phyloP scores from a whole-genome alignment of 208 protist genomes.

The Acanthamoeba quina region DNA sequence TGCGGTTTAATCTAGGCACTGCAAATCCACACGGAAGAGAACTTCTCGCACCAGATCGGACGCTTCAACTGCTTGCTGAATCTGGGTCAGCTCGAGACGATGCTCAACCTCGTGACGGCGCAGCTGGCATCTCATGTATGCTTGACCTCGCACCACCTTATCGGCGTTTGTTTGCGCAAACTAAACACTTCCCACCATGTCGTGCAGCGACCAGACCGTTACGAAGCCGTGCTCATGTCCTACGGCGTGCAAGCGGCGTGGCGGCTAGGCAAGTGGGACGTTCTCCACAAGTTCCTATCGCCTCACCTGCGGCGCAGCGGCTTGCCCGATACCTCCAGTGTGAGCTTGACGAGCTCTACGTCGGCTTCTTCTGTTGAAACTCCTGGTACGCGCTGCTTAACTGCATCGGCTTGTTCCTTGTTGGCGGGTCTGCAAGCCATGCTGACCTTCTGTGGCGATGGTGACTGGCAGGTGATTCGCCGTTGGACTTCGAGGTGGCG shows the following conservation, averaged over 20 bases:
- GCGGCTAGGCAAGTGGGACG: constrained; percentile 89
- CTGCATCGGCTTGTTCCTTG: too few species aligned
- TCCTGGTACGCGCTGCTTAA: neutral
- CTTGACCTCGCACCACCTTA: neutral
- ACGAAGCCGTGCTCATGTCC: constrained; percentile 57
- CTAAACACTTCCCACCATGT: too few species aligned
- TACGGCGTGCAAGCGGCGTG: constrained; percentile 87
- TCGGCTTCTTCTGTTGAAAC: neutral
- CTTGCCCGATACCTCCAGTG: neutral
- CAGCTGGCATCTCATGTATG: neutral
- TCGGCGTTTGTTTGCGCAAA: neutral
- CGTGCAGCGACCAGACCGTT: neutral
- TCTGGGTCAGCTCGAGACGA: constrained; percentile 87
- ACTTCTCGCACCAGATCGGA: constrained; percentile 72
- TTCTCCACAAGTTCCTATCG: constrained; percentile 76
- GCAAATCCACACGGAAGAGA: constrained; percentile 27
- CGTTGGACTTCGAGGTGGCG: constrained; percentile 77
- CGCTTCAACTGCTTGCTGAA: constrained; percentile 87
- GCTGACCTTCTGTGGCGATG: neutral
- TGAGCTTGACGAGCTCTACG: neutral
- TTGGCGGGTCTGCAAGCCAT: neutral
- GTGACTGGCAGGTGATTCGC: neutral
- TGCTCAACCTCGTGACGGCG: constrained; percentile 80
- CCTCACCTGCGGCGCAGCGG: neutral
- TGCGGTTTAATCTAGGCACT: neutral